Evolutionary conservation across 2,329 filamentous ascomycete genomes (phyloP), one percentile per base, ranked within the genome.

Genomic region (Aspergillus intermedius): DNA sequence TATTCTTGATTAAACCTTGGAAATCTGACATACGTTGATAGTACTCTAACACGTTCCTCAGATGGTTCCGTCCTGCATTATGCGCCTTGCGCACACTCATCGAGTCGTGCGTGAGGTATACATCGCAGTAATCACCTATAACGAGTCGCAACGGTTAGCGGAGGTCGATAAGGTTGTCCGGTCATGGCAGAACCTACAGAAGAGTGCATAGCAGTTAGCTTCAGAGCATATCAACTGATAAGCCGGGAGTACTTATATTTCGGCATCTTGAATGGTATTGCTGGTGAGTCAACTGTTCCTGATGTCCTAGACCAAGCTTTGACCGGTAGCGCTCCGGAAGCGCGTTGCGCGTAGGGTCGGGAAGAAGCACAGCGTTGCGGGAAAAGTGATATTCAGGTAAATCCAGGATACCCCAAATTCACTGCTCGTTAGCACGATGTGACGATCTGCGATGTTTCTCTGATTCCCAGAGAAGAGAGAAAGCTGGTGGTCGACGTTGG

Each of bases 71-170:
- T 54, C 93, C 93, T 68, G 83, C 87, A 77, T 98, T 98, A 74
- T 98, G 93, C 44, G 93, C 93, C 77, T 97, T 97, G 63, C 93
- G 91, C 73, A 98, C 93, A 74, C 90, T 95, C 91, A 97, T 97
- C 42, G 90, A 95, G 79, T 98, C 93, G 80, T 98, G 93, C 59
- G 93, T 98, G 62, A 98, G 87, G 80, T 98, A 98, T 72, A 98
- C 93, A 86, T 98, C 93, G 81, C 93, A 98, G 74, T 98, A 98
- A 72, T 98, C 93, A 79, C 91, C 73, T 78, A 35, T 44, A 12
- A 12, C 41, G 42, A 23, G 43, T 23, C 23, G 34, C 42, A 32
- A 47, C 23, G 44, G 35, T 42, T 41, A 28, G 22, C 15, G 21
- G 47, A 21, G 48, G 17, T 7, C 28, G n/a, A 17, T 5, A 45